Percentiles rank a stretch among this genome's conserved stretches.
These are phyloP conservation scores for Stemphylium beticola DNA, from an alignment of 2,329 filamentous ascomycete species.

Conservation along the genomic window DNA sequence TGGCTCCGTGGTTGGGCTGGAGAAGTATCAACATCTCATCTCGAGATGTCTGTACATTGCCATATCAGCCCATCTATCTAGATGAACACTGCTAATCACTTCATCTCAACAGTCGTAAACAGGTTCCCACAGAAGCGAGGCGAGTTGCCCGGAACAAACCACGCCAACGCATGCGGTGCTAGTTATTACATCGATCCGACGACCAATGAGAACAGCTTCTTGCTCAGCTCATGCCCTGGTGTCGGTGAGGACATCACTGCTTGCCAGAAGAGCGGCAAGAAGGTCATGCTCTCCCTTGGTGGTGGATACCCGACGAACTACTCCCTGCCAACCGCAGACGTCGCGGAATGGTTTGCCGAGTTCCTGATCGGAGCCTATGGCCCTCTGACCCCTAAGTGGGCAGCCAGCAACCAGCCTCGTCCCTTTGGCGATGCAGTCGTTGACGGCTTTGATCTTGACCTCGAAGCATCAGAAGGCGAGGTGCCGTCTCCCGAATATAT, in stretches of 20 bases:
- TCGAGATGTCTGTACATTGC: not conserved
- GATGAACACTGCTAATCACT: not conserved
- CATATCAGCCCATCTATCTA: not conserved
- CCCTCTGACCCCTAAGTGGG: constrained; percentile 44
- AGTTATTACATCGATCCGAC: constrained; percentile 43
- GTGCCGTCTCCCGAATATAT: constrained; percentile 27
- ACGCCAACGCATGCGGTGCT: constrained; percentile 59
- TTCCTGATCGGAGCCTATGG: constrained; percentile 60
- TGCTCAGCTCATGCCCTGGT: constrained; percentile 21
- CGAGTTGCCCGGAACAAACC: constrained; percentile 61
- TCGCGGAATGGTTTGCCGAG: constrained; percentile 56
- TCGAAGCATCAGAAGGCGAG: constrained; percentile 37
- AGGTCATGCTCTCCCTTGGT: constrained; percentile 55
- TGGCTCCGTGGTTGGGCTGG: not conserved
- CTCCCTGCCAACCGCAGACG: constrained; percentile 49
- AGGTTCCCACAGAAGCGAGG: constrained; percentile 57
- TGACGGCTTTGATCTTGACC: constrained; percentile 63
- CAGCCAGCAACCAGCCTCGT: constrained; percentile 44
- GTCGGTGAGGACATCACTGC: constrained; percentile 45
- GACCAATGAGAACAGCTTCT: not conserved
- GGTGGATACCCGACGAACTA: constrained; percentile 52
- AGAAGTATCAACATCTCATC: not conserved
- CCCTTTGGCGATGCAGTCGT: constrained; percentile 56
- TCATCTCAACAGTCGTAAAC: constrained; percentile 51
- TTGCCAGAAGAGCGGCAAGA: constrained; percentile 45